These are phyloP conservation scores for Diplodia seriata DNA, from an alignment of 2,329 filamentous ascomycete genomes.

Conservation along the genomic window DNA sequence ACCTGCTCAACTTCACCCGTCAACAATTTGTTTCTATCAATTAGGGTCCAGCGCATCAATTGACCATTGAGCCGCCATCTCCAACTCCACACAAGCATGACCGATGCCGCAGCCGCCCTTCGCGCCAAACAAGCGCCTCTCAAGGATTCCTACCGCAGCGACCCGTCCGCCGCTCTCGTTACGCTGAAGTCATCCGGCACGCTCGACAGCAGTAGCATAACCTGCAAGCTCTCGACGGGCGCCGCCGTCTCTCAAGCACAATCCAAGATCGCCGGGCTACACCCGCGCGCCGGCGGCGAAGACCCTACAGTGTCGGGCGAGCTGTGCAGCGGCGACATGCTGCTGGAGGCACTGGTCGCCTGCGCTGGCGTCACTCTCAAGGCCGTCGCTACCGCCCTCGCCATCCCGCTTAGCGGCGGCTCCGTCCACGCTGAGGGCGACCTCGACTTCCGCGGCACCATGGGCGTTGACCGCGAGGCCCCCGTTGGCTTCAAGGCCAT, in stretches of 20 bases:
- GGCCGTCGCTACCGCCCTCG: constrained; percentile 57
- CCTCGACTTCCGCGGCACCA: constrained; percentile 57
- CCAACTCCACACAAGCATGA: background rate
- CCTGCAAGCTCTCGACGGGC: constrained; percentile 56
- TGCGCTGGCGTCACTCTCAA: constrained; percentile 60
- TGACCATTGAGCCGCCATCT: too few relatives aligned
- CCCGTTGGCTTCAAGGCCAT: constrained; percentile 58
- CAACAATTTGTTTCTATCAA: background rate
- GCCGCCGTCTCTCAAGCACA: constrained; percentile 47
- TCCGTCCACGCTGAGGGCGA: constrained; percentile 56
- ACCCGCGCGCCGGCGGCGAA: constrained; percentile 55
- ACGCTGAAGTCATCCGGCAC: constrained; percentile 55
- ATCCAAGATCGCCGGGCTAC: constrained; percentile 50
- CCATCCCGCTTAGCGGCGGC: constrained; percentile 53
- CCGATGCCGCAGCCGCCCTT: constrained; percentile 42
- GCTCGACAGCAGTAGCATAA: constrained; percentile 55
- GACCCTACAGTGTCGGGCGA: constrained; percentile 53
- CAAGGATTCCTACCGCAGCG: constrained; percentile 54
- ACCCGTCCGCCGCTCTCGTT: constrained; percentile 55
- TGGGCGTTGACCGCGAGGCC: constrained; percentile 56
- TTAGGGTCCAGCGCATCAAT: background rate
- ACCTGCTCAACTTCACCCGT: background rate
- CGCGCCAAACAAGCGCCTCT: constrained; percentile 58
- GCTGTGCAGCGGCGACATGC: constrained; percentile 59
- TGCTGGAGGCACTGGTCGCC: constrained; percentile 58